Percentiles rank a stretch among this genome's conserved stretches.
These are phyloP conservation scores for Dryas octopetala DNA, from an alignment of 306 rosid species.

Conservation along the genomic window DNA sequence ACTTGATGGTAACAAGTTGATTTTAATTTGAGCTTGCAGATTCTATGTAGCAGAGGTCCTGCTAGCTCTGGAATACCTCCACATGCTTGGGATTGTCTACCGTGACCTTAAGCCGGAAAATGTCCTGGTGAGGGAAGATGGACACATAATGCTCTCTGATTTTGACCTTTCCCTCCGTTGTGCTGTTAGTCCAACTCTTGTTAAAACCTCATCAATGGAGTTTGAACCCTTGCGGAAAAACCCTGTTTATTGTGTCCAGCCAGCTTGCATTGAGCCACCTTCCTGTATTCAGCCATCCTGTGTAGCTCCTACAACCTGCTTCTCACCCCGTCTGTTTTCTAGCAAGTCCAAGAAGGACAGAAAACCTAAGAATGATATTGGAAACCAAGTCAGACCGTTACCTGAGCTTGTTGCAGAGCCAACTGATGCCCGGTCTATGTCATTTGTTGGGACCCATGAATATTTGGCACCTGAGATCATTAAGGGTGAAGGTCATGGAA, in stretches of 20 bases:
- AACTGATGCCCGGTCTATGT: constrained; percentile 96
- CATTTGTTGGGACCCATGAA: constrained; percentile 95
- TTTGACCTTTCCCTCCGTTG: constrained; percentile 96
- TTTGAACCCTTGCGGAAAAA: constrained; percentile 73
- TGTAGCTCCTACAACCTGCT: constrained; percentile 93
- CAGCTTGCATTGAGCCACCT: constrained; percentile 89
- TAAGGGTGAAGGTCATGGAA: constrained; percentile 98
- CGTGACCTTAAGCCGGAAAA: constrained; percentile 99
- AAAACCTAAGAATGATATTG: constrained; percentile 69
- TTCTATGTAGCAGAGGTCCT: constrained; percentile 96
- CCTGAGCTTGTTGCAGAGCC: constrained; percentile 99
- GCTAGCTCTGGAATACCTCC: constrained; percentile 86
- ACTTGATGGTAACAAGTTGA: constrained; percentile 18
- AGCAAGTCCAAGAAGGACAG: constrained; percentile 93
- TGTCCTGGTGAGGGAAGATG: constrained; percentile 93
- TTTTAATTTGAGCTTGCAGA: constrained; percentile 54
- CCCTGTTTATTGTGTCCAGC: constrained; percentile 80
- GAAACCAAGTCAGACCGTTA: constrained; percentile 88
- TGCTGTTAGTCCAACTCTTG: constrained; percentile 87
- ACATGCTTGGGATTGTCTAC: constrained; percentile 99
- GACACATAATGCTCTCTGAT: constrained; percentile 97
- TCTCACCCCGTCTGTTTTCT: constrained; percentile 85
- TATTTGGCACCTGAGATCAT: constrained; percentile 96
- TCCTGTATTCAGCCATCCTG: constrained; percentile 99
- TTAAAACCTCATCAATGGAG: constrained; percentile 59